Base-by-base conservation (phyloP, 2,329 filamentous ascomycete genomes). In the Ceratocystis papillata region DNA sequence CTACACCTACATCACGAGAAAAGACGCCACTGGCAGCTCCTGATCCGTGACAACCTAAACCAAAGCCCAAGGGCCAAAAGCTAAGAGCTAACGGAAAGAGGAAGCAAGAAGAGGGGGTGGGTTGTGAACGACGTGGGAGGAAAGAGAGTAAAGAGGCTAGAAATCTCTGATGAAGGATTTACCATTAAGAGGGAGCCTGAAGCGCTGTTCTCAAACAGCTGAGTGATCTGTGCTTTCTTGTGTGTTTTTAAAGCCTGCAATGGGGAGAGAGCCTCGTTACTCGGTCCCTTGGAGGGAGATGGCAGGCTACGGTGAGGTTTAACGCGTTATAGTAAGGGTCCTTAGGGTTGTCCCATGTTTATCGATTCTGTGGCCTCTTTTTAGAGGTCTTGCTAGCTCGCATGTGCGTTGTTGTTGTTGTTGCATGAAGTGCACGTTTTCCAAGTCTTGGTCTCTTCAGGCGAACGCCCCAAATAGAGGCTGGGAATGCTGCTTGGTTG, bases 131-230 rank as follows among this genome's bases (percentile, higher is more conserved):
- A 7, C 17, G 50, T 28, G 55, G 5, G 22, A 37, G 55, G 6
- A 20, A 33, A 37, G 55, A 59, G 28, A 4, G n/a, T 22, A 28
- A 8, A 59, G 15, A 59, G 55, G 28, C 30, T 59, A 30, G 55
- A 59, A 59, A 59, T 33, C 55, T 59, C 55, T 59, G 55, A 59
- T 59, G 30, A 59, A 59, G 55, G 25, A 59, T 37, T 15, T 37
- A 59, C 33, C 55, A 59, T 30, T 5, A 25, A 25, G 55, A 8
- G 28, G n/a, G 30, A 30, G 55, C 12, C 55, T 30, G 30, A n/a
- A 41, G 37, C 10, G 37, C 37, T 41, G 37, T 41, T 41, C 37
- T 41, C 10, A 15, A 41, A 41, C 37, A 41, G 12, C 37, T 4
- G 17, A 15, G 30, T 59, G 55, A 59, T 37, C 55, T 20, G 55